These are phyloP conservation scores for Diplotaxis tenuifolia DNA, from an alignment of 345 rosid genomes.

Conservation along the genomic window DNA sequence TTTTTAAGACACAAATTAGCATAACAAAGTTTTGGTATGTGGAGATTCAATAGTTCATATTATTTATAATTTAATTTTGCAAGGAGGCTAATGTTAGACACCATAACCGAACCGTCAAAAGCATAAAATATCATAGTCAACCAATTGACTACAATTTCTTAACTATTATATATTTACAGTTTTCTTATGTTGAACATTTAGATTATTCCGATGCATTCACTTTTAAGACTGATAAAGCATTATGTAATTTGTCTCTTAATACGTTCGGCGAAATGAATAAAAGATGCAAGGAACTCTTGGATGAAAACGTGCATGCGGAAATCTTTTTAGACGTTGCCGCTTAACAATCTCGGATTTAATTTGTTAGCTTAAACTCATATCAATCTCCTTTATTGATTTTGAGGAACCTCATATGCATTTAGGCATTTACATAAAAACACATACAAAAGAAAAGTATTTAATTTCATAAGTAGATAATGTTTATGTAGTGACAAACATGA, in stretches of 20 bases:
- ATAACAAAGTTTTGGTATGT: background rate
- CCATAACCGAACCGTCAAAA: background rate
- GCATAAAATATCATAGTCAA: background rate
- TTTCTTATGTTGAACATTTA: background rate
- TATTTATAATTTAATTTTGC: background rate
- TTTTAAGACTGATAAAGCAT: background rate
- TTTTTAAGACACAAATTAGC: background rate
- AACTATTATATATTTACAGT: background rate
- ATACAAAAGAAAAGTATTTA: background rate
- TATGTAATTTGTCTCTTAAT: background rate
- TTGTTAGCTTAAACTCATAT: background rate
- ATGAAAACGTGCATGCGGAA: constrained; percentile 2
- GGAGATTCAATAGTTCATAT: background rate
- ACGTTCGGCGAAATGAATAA: background rate
- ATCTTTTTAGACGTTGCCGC: background rate
- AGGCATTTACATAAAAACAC: background rate
- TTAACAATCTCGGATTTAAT: constrained; percentile 1
- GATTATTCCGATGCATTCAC: background rate
- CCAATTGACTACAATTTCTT: background rate
- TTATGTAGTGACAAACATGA: constrained; percentile 37
- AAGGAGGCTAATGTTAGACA: background rate
- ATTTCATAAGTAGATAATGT: constrained; percentile 2
- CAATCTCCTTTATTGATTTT: background rate
- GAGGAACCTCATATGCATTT: background rate
- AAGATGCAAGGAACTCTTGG: background rate